Base-by-base conservation (phyloP, 2,329 filamentous ascomycete species). In the Ascochyta lentis region DNA sequence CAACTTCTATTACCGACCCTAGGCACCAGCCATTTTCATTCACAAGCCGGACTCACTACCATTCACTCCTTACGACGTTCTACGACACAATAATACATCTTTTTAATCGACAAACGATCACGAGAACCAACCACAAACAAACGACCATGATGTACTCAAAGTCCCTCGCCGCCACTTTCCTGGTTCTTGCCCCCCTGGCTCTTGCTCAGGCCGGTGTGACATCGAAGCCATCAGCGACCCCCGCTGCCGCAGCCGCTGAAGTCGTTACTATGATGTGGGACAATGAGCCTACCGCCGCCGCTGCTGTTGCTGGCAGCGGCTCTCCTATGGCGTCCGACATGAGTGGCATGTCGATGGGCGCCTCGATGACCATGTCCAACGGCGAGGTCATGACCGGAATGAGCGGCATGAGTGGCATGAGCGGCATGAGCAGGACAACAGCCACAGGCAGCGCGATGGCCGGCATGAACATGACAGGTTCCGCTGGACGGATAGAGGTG, bases 401-500 rank as follows among this genome's bases (percentile, higher is more conserved):
- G 45, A 50, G 23, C 16, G 37, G 38, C 1, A 47, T 31, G 45
- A 48, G 44, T 12, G 52, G 52, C 8, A 56, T 46, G 47, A 56
- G 37, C 10, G 56, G 57, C 1, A 58, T 29, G 49, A 58, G 56
- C 24, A 60, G 52, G 56, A 46, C 44, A 78, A 78, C 70, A 74
- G 75, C 60, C 77, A 80, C 68, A 58, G 67, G 44, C 76, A 75
- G 63, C 76, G 80, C 65, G 63, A 78, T 63, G 78, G 79, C 45
- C 59, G 57, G 49, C 1, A 63, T 65, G 62, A 54, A 49, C 45
- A 61, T 62, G 37, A 59, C 54, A 1, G 59, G 58, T 2, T 45
- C 42, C 1, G 64, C 61, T 6, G 49, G 41, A 24, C 47, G 55
- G 35, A 38, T 49, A 7, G 62, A 63, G 22, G 4, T 51, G 19